A percentile compares a stretch with the other conserved stretches of the same genome.
Conservation (phyloP, 345 rosid species). For the Populus simonii region DNA sequence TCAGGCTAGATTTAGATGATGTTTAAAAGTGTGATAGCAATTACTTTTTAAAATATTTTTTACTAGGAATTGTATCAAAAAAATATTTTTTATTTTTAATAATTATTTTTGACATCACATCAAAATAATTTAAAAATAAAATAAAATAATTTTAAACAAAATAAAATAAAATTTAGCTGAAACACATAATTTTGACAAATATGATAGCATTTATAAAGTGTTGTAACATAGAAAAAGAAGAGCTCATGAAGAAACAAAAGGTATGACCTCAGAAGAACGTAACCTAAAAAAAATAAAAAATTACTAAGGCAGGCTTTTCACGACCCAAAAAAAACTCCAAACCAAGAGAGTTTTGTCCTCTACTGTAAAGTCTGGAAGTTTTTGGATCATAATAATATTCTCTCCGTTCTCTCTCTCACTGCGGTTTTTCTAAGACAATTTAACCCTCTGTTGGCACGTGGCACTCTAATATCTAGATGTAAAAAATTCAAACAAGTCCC, state of each 20-base stretch:
- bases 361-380: not conserved
- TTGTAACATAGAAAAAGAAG: not conserved
- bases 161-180: no score
- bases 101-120: no score
- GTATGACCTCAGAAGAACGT: not conserved
- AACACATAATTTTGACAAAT: no score
- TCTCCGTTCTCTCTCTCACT: not conserved
- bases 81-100: no score
- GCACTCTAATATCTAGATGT: not conserved
- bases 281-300: not conserved
- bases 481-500: not conserved
- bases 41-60: no score
- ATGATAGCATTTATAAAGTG: not conserved
- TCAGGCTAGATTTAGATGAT: no score
- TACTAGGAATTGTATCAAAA: no score
- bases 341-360: not conserved
- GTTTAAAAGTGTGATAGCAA: rapidly evolving
- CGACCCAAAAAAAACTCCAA: not conserved
- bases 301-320: not conserved
- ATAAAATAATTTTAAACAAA: no score
- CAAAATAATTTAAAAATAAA: no score
- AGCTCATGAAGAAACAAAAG: not conserved
- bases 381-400: not conserved
- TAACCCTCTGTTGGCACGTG: not conserved
- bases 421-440: not conserved